Evolutionary conservation across 768 basidiomycete species (phyloP), one percentile per base, ranked within the genome.

Genomic region (Strobilomyces dryophilus): DNA sequence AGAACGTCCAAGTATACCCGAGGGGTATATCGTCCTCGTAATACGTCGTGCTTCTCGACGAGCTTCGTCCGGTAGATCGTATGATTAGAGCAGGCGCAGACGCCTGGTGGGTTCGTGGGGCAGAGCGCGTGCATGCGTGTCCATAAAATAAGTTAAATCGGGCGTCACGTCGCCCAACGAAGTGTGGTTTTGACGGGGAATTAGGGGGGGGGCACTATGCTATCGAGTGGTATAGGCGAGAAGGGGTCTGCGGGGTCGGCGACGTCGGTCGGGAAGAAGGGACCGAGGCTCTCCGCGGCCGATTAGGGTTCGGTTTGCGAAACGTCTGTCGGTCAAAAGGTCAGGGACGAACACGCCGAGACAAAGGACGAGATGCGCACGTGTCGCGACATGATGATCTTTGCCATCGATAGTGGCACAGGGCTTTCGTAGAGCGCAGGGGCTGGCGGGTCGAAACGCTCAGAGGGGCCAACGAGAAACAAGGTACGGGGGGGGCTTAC

Each of bases 331-430:
- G 14, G 8, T 39, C 1, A 18, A 6, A 31, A 32, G 1, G 35
- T 60, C 34, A 60, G 58, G 15, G 32, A 9, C 9, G 3, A 20
- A 17, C 21, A 24, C 36, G 53, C 36, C 39, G 39, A 56, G 8
- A 26, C 52, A n/a, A 53, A n/a, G 41, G 50, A 40, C 49, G 24
- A 10, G 31, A 9, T 26, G 62, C 76, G 42, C 60, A 79, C 76
- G 67, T 78, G 76, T 63, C 76, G 75, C 27, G 76, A 78, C 77
- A 78, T 78, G 56, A 78, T 78, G 53, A 78, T 72, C 62, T 78
- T 78, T 32, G 76, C 76, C 76, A 79, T 79, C 8, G 77, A 78
- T 39, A 74, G 58, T 43, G 76, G 76, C 35, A 71, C 66, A 47
- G 72, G 72, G 51, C 58, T 74, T 54, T 76, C 70, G 49, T 79